Evolutionary conservation across 768 basidiomycete genomes (phyloP).

Genomic region (Neoboletus brunneissimus): DNA sequence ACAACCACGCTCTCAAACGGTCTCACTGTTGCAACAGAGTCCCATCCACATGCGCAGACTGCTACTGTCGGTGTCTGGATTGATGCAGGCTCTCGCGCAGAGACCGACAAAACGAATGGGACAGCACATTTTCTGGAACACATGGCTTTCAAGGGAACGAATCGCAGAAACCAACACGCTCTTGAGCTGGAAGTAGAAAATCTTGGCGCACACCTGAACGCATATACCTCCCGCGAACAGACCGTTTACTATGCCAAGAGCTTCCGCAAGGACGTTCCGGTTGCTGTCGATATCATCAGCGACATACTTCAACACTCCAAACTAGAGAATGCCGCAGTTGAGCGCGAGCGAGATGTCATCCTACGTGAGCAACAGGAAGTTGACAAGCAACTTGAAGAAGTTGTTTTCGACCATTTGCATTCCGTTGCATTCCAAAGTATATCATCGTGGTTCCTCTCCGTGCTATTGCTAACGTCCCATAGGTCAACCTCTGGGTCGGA

Average conservation of each 20-base stretch:
- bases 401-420: conserved; percentile 98
- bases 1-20: conserved; percentile 93
- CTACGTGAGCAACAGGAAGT: conserved; percentile 98
- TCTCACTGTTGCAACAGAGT: conserved; percentile 90
- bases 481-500: conserved; percentile 95
- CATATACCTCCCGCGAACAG: conserved; percentile 98
- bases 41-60: conserved; percentile 87
- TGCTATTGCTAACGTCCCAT: conserved; percentile 10
- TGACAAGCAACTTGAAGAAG: conserved; percentile 97
- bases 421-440: conserved; percentile 93
- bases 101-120: conserved; percentile 92
- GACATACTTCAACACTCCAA: conserved; percentile 98
- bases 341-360: conserved; percentile 95
- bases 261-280: conserved; percentile 91
- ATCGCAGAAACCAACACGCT: conserved; percentile 79
- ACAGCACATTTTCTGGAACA: conserved; percentile 99
- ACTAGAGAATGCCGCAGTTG: conserved; percentile 81
- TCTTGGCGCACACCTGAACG: conserved; percentile 94
- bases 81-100: conserved; percentile 95
- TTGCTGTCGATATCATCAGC: conserved; percentile 93
- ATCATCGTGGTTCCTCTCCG: neutral
- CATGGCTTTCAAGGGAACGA: conserved; percentile 98
- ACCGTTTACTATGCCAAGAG: conserved; percentile 99
- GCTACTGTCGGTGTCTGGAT: conserved; percentile 99
- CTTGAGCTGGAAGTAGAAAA: conserved; percentile 98